Percentiles rank a stretch among this genome's conserved stretches.
phyloP scores from a whole-genome alignment of 2,329 filamentous ascomycete species.

The Gremmenia infestans region DNA sequence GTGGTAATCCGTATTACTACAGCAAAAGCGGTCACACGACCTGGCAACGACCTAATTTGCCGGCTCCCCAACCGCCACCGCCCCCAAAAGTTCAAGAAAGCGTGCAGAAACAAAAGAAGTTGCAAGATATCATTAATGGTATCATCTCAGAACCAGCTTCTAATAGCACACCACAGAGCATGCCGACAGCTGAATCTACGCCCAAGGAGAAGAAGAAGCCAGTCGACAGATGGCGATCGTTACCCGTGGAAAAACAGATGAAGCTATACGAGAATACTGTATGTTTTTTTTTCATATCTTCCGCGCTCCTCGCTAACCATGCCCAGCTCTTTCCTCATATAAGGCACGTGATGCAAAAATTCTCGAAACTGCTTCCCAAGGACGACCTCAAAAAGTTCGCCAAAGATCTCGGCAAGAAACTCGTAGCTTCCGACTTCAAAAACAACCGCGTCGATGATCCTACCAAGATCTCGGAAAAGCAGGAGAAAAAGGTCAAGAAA shows the following conservation, averaged over 20 bases:
- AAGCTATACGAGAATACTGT: slow-evolving; percentile 93
- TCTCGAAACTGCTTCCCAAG: slow-evolving; percentile 78
- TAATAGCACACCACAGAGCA: slow-evolving; percentile 55
- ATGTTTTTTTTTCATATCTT: slow-evolving; percentile 36
- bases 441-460: slow-evolving; percentile 82
- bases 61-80: slow-evolving; percentile 53
- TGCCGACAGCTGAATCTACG: slow-evolving; percentile 47
- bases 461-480: slow-evolving; percentile 68
- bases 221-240: slow-evolving; percentile 65
- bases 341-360: slow-evolving; percentile 81
- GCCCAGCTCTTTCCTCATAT: slow-evolving; percentile 74
- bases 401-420: slow-evolving; percentile 74
- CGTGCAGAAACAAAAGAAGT: slow-evolving; percentile 56
- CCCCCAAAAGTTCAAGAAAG: slow-evolving; percentile 49
- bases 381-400: slow-evolving; percentile 63
- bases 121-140: slow-evolving; percentile 81
- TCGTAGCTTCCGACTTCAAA: slow-evolving; percentile 89
- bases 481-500: slow-evolving; percentile 75
- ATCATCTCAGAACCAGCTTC: slow-evolving; percentile 53
- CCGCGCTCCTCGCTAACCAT: slow-evolving; percentile 13
- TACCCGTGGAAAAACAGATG: slow-evolving; percentile 80
- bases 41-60: slow-evolving; percentile 72
- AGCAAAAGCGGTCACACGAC: slow-evolving; percentile 71
- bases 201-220: slow-evolving; percentile 53
- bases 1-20: slow-evolving; percentile 81